These are phyloP conservation scores for Tubosaeta brunneosetosa DNA, from an alignment of 768 basidiomycete species.

Conservation along the genomic window DNA sequence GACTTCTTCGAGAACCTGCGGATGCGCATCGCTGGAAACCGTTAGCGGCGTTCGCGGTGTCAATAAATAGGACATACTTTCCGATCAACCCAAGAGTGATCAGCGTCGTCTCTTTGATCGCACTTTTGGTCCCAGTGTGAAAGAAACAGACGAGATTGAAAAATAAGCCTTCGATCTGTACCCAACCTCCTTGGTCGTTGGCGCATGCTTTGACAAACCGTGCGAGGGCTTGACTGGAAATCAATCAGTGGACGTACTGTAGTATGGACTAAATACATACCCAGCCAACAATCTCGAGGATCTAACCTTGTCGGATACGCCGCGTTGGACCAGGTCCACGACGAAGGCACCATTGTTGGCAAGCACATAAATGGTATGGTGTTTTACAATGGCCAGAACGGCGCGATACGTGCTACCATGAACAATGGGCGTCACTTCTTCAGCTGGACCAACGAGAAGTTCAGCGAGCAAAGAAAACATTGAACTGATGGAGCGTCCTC, in stretches of 20 bases:
- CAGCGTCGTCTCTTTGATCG: conserved; percentile 59
- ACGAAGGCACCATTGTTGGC: conserved; percentile 30
- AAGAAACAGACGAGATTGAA: conserved; percentile 46
- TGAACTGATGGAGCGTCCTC: conserved; percentile 24
- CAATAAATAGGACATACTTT: conserved; percentile 27
- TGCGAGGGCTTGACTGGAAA: conserved; percentile 39
- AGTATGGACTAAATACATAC: conserved; percentile 35
- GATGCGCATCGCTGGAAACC: conserved; percentile 41
- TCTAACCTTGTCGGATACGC: conserved; percentile 51
- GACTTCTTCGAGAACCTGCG: conserved; percentile 52
- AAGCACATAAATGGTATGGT: conserved; percentile 33
- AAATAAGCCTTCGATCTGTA: conserved; percentile 39
- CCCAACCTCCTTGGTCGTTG: conserved; percentile 30
- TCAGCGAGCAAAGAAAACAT: conserved; percentile 31
- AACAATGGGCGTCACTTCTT: conserved; percentile 45
- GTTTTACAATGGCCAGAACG: conserved; percentile 39
- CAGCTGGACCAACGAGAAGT: conserved; percentile 42
- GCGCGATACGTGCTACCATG: conserved; percentile 41
- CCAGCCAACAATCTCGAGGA: conserved; percentile 63
- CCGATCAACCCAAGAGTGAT: conserved; percentile 57
- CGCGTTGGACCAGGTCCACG: conserved; percentile 40
- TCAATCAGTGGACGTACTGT: conserved; percentile 8
- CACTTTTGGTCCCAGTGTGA: conserved; percentile 37
- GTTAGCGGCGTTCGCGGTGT: conserved; percentile 1
- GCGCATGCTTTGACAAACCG: conserved; percentile 45